Percentiles rank a stretch among this genome's conserved stretches.
Evolutionary conservation across 768 basidiomycete species (phyloP).

Genomic region (Lyophyllum atratum): DNA sequence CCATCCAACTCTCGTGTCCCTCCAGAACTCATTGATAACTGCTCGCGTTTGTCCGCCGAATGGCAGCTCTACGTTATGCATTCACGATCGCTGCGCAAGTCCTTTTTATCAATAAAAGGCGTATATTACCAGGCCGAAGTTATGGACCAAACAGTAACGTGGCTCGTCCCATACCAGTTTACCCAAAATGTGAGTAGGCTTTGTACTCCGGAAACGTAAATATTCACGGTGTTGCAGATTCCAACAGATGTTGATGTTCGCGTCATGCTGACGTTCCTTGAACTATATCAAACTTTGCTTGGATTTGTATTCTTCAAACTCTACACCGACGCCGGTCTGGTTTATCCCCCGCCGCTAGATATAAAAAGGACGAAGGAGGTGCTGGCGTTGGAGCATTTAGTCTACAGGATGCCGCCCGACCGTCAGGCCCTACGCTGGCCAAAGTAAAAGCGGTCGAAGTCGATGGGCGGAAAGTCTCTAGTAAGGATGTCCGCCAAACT

Average conservation of each 20-base stretch:
- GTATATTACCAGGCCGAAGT: constrained; percentile 97
- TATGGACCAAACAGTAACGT: constrained; percentile 89
- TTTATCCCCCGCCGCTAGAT: constrained; percentile 95
- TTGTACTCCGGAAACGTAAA: constrained; percentile 8
- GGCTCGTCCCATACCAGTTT: constrained; percentile 98
- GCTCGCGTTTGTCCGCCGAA: constrained; percentile 86
- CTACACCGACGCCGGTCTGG: constrained; percentile 90
- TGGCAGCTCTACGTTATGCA: constrained; percentile 98
- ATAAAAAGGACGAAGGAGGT: constrained; percentile 75
- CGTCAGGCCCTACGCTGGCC: constrained; percentile 38
- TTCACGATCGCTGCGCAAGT: constrained; percentile 79
- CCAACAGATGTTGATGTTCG: constrained; percentile 96
- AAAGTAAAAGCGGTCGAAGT: constrained; percentile 49
- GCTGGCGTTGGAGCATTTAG: constrained; percentile 90
- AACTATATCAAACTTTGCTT: constrained; percentile 95
- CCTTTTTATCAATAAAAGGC: constrained; percentile 96
- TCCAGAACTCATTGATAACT: constrained; percentile 85
- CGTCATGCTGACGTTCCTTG: constrained; percentile 97
- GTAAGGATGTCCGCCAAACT: constrained; percentile 58
- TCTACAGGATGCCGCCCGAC: constrained; percentile 52
- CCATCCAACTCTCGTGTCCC: constrained; percentile 86
- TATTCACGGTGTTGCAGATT: constrained; percentile 50
- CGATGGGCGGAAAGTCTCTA: constrained; percentile 46
- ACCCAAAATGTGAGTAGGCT: constrained; percentile 76
- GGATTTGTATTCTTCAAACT: constrained; percentile 97